Base-by-base conservation (phyloP, 805 yeast genomes). In the Candida morakotiae region DNA sequence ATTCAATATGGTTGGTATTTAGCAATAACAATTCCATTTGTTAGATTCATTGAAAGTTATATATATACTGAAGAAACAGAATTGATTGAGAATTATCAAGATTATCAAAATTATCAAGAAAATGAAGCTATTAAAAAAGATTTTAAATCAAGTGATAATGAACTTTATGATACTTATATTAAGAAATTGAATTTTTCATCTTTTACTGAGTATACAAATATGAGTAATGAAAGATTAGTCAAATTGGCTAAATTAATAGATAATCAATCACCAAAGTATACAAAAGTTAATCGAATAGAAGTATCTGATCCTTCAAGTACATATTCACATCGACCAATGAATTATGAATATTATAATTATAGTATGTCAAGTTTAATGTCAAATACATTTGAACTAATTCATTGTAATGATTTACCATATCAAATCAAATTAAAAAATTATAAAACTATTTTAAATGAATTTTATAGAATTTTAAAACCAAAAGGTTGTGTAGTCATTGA, bases 1-100 rank as follows among this genome's bases (percentile, higher is more conserved):
- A 46, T 55, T 8, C 62, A 61, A 39, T 63, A 59, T 43, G 47
- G 63, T 2, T 67, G 72, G 73, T 60, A 53, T 37, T 42, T 66
- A 33, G 58, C 69, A 1, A 39, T 61, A 1, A 56, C 65, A 2
- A 40, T 51, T 2, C 73, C 73, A 6, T 68, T 65, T 45, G 48
- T 63, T 5, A 44, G 62, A 22, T 55, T 67, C 3, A 40, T 61
- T 31, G 73, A 68, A 40, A 42, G 53, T 37, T 60, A 55, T 38
- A 42, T 56, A 2, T 53, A 55, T 31, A 42, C 55, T 11, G 72
- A 67, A 40, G 44, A 49, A 30, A 24, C 42, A 3, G 37, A 47
- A 2, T 31, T 48, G 5, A 39, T 55, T 14, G 41, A 37, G 15
- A 52, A 58, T 35, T 13, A 21, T 5, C 44, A 46, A 2, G 23